Percentiles rank a stretch among this genome's conserved stretches.
phyloP scores from a whole-genome alignment of 2,329 filamentous ascomycete species.

The Fusarium ramigenum region DNA sequence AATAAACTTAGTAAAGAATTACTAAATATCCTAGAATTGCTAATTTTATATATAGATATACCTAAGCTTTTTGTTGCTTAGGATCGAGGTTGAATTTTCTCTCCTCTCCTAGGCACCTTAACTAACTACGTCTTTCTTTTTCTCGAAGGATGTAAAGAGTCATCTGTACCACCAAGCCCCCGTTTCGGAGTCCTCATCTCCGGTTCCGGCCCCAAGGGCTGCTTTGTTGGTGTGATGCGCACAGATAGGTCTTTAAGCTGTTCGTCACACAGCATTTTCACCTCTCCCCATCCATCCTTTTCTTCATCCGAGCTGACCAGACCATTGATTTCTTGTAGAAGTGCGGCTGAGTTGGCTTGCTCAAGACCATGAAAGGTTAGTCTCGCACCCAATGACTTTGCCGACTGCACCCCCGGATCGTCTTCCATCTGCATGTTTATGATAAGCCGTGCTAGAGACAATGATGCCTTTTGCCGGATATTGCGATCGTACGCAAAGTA shows the following conservation, averaged over 20 bases:
- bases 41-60: too few relatives aligned
- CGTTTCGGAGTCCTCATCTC: not conserved
- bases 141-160: not conserved
- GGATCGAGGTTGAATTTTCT: too few relatives aligned
- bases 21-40: too few relatives aligned
- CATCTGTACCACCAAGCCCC: not conserved
- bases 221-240: rapidly evolving
- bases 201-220: too few relatives aligned
- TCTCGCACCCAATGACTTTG: too few relatives aligned
- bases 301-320: rapidly evolving
- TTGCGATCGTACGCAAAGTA: too few relatives aligned
- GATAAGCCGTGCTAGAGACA: too few relatives aligned
- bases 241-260: not conserved
- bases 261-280: rapidly evolving
- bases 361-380: too few relatives aligned
- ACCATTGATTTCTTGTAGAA: not conserved
- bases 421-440: too few relatives aligned
- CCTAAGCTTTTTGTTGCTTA: not conserved
- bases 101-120: too few relatives aligned
- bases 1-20: not conserved
- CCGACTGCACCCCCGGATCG: too few relatives aligned
- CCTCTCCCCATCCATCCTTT: rapidly evolving
- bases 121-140: not conserved
- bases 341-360: not conserved
- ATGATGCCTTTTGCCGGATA: too few relatives aligned